Base-by-base conservation (phyloP, 2,329 filamentous ascomycete species). In the Penicillium sp. region DNA sequence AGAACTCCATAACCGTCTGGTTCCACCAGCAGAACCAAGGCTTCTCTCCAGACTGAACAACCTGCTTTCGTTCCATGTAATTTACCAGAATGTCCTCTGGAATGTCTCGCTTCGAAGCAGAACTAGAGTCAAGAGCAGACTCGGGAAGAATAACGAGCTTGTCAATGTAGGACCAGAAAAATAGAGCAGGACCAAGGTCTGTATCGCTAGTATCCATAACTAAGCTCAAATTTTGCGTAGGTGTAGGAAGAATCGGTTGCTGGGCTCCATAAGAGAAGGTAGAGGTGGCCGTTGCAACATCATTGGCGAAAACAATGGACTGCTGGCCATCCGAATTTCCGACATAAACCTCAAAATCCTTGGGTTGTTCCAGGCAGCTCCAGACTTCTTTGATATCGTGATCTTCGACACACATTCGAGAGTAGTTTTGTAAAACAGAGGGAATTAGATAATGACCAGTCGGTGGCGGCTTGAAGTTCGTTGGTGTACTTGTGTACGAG, bases 11-110 rank as follows among this genome's bases (percentile, higher is more conserved):
- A 52, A 85, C 79, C 0, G 87, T 90, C 14, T 79, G 76, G 67
- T 90, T 90, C 86, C 86, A 90, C 69, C 83, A 84, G 70, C 87
- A 90, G 65, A 85, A 87, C 86, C 86, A 90, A 2, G 86, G 86
- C 57, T 79, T 80, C 35, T 88, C 84, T 9, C 84, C 84, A n/a
- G 80, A 77, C 55, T 76, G 69, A 11, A 76, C 75, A 50, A 77
- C 70, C 60, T 79, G 75, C 39, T 76, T 76, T 56, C 75, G 74
- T 51, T 71, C 58, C 35, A 57, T 55, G 61, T 65, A 52, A 57
- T 63, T 61, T 55, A 64, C 24, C 16, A 58, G n/a, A 13, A 53
- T 46, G 61, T 53, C 64, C 5, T 63, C 68, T 61, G 44, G 57
- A 60, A 50, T 53, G 6, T 66, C 62, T 49, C 74, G 73, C 53